These are phyloP conservation scores for Paspalum vaginatum DNA, from an alignment of 176 grass and related monocot genomes.

Conservation along the genomic window DNA sequence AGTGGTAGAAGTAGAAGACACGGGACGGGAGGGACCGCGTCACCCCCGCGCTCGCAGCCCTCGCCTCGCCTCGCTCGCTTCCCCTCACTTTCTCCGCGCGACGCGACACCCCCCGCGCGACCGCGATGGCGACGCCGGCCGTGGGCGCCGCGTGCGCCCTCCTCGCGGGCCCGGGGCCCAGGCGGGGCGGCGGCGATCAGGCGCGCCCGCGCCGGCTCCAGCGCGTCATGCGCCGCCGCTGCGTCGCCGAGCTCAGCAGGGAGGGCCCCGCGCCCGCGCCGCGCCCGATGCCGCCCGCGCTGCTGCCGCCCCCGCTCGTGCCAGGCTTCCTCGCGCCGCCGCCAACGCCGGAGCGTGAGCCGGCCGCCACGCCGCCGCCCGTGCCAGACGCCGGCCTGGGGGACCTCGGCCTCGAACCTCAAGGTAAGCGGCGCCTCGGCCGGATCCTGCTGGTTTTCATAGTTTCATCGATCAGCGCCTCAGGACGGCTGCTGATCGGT, in stretches of 20 bases:
- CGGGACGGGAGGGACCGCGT: neutral
- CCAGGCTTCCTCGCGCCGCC: slow-evolving; percentile 37
- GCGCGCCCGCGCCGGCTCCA: neutral
- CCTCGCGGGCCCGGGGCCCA: neutral
- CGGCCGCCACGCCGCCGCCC: slow-evolving; percentile 8
- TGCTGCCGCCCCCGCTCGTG: slow-evolving; percentile 19
- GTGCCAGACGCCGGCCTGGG: slow-evolving; percentile 38
- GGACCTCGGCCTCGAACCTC: slow-evolving; percentile 19
- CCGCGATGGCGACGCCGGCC: slow-evolving; percentile 24
- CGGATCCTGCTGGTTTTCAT: neutral
- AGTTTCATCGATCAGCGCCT: neutral
- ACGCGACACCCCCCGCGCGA: neutral
- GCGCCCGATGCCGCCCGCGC: slow-evolving; percentile 29
- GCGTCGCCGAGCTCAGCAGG: slow-evolving; percentile 59
- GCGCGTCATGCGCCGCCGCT: slow-evolving; percentile 10
- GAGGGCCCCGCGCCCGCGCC: slow-evolving; percentile 25
- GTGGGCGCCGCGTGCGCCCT: slow-evolving; percentile 37
- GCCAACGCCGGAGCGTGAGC: neutral
- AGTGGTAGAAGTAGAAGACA: neutral
- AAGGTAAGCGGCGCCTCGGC: neutral
- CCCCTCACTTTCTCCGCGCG: neutral
- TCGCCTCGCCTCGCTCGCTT: neutral
- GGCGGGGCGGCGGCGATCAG: neutral
- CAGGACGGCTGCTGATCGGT: neutral
- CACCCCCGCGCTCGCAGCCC: neutral